phyloP scores from a whole-genome alignment of 306 rosid genomes.

The Quercus mongolica region DNA sequence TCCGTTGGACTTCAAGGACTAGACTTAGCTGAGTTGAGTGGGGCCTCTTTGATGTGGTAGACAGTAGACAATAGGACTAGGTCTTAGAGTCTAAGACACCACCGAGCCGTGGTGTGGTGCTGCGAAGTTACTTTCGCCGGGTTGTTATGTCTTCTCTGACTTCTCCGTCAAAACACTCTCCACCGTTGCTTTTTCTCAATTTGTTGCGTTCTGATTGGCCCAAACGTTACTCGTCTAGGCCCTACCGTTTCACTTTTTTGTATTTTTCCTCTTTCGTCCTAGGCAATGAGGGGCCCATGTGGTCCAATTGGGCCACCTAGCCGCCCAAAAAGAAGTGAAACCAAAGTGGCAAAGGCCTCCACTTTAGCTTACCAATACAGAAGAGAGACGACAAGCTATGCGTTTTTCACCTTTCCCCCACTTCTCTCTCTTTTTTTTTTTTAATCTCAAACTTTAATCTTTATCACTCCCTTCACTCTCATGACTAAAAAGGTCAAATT shows the following conservation, averaged over 20 bases:
- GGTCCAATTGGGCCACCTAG: constrained; percentile 19
- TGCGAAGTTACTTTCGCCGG: constrained; percentile 2
- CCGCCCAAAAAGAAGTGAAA: constrained; percentile 36
- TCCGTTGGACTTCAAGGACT: too few species aligned
- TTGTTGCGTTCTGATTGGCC: constrained; percentile 28
- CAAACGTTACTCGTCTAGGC: constrained; percentile 15
- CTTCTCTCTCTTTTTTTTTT: background rate
- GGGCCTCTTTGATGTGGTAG: too few species aligned
- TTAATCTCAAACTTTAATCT: background rate
- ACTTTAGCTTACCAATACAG: background rate
- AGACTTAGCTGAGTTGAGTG: too few species aligned
- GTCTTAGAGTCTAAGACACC: too few species aligned
- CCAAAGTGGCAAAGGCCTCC: constrained; percentile 15
- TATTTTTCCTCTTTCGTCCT: background rate
- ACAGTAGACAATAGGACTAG: too few species aligned
- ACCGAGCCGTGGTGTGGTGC: background rate
- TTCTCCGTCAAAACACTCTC: constrained; percentile 21
- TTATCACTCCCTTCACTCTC: too few species aligned
- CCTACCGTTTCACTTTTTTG: background rate
- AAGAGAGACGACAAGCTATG: background rate
- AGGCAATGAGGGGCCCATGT: constrained; percentile 12
- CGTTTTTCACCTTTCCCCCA: constrained; percentile 16
- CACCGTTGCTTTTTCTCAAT: constrained; percentile 29
- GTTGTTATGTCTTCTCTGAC: background rate
- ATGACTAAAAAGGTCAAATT: too few species aligned